A percentile compares a stretch with the other conserved stretches of the same genome.
phyloP scores from a whole-genome alignment of 163 green algal genomes.

The Scenedesmus sp. region DNA sequence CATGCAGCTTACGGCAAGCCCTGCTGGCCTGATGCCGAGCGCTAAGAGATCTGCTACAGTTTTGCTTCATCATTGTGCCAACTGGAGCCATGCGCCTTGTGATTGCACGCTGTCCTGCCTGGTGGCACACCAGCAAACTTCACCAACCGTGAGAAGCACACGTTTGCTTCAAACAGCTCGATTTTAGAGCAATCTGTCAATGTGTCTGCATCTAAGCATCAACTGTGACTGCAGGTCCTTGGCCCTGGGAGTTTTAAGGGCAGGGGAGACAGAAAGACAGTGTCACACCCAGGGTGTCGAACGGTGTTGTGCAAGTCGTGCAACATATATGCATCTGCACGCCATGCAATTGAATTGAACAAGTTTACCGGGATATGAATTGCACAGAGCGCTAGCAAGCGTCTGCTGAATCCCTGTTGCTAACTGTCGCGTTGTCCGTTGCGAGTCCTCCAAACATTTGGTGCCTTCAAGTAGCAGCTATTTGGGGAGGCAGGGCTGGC shows the following conservation, averaged over 20 bases:
- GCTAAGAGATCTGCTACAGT: background rate
- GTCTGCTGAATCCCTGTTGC: background rate
- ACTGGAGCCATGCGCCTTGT: background rate
- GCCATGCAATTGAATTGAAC: background rate
- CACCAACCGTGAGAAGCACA: background rate
- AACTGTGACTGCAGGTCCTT: background rate
- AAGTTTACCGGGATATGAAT: background rate
- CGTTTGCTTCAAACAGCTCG: background rate
- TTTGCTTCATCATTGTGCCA: background rate
- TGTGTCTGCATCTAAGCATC: background rate
- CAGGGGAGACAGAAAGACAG: background rate
- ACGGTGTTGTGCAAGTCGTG: background rate
- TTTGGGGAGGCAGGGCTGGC: background rate
- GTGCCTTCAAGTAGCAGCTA: background rate
- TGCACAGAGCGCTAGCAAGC: background rate
- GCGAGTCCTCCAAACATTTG: background rate
- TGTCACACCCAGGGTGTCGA: background rate
- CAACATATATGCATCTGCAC: background rate
- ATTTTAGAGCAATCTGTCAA: background rate
- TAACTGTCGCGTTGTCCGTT: background rate
- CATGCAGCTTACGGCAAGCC: background rate
- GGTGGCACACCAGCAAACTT: conserved; percentile 7
- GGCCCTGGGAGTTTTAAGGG: background rate
- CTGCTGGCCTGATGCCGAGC: conserved; percentile 36
- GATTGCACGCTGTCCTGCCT: background rate